Percentiles rank a stretch among this genome's conserved stretches.
These are phyloP conservation scores for Vaucheria bursata DNA, from an alignment of 352 stramenopile species.

Conservation along the genomic window DNA sequence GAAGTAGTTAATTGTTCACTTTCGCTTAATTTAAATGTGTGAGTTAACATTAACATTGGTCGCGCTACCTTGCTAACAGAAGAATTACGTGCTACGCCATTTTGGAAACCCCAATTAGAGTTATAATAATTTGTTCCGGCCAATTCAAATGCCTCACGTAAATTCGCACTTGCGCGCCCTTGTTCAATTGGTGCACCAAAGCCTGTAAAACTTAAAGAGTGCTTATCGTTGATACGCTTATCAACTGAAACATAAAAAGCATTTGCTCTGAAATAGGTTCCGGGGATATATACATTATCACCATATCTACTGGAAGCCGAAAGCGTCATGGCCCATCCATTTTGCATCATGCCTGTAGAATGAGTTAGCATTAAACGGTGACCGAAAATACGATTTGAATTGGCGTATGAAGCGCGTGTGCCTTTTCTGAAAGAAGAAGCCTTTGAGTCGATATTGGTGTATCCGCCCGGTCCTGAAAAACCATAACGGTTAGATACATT, in stretches of 20 bases:
- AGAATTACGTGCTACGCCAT: neutral
- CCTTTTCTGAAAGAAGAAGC: slow-evolving; percentile 3
- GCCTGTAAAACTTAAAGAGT: neutral
- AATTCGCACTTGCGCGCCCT: neutral
- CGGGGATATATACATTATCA: neutral
- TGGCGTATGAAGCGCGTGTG: neutral
- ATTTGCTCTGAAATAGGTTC: neutral
- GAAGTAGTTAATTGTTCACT: neutral
- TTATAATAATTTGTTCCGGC: neutral
- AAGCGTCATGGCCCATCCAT: neutral
- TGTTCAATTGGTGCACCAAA: neutral
- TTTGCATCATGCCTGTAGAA: neutral
- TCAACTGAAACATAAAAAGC: neutral
- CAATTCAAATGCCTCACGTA: neutral
- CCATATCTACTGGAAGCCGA: neutral
- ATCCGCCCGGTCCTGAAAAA: neutral
- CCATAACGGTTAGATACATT: neutral
- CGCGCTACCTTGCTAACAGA: neutral
- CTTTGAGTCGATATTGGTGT: neutral
- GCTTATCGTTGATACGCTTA: neutral
- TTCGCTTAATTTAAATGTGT: neutral
- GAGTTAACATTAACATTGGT: neutral
- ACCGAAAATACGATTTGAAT: neutral
- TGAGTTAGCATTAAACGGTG: neutral
- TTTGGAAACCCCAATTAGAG: neutral